Conservation (phyloP, 139 green algal genomes). For the Coelastrella sp. region DNA sequence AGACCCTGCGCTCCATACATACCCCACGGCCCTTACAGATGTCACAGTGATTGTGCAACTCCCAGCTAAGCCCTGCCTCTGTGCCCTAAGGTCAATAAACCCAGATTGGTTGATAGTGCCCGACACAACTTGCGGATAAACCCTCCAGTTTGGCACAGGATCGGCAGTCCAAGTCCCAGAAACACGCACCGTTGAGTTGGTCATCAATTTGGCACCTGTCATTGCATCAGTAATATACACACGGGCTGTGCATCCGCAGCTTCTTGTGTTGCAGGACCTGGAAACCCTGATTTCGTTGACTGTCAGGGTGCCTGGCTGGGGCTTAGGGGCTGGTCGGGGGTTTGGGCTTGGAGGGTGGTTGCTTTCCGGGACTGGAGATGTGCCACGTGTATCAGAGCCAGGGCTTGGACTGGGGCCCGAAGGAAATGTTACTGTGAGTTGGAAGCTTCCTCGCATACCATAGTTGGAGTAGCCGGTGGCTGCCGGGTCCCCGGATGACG, state of each 20-base stretch:
- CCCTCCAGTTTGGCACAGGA: neutral
- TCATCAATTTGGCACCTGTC: neutral
- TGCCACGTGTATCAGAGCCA: neutral
- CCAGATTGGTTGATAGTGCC: neutral
- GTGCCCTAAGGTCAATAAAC: neutral
- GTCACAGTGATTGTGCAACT: neutral
- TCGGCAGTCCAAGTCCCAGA: neutral
- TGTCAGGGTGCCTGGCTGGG: no score
- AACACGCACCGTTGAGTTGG: neutral
- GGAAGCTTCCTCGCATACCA: neutral
- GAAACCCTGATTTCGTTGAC: no score
- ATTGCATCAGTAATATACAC: neutral
- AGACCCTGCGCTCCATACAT: neutral
- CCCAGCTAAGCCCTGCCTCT: neutral
- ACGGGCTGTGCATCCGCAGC: neutral
- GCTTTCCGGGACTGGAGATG: no score
- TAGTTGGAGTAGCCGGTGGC: constrained; percentile 17
- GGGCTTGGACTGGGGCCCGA: neutral
- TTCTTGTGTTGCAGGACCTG: neutral
- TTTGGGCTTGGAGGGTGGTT: no score
- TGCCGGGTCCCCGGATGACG: neutral
- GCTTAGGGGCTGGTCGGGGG: no score
- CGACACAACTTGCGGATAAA: neutral
- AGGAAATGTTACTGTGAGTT: neutral
- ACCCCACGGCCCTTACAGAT: neutral